These are phyloP conservation scores for Talaromyces borbonicus DNA, from an alignment of 495 filamentous ascomycete genomes.

Conservation along the genomic window DNA sequence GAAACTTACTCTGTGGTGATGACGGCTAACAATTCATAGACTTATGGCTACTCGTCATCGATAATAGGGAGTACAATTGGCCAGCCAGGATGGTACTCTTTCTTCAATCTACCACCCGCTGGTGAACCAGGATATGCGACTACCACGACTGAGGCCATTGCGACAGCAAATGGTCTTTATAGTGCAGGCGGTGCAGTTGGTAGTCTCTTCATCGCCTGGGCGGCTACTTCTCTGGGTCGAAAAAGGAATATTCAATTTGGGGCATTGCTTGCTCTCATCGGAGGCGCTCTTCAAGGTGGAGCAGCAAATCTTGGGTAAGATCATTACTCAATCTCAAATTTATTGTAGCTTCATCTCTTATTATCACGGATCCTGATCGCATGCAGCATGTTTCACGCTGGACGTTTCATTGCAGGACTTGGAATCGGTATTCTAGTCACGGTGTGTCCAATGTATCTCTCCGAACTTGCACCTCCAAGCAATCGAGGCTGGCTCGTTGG, in stretches of 20 bases:
- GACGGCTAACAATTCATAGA: conserved; percentile 14
- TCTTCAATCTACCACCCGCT: conserved; percentile 30
- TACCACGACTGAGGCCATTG: conserved; percentile 36
- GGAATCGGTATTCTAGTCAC: conserved; percentile 38
- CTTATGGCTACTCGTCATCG: conserved; percentile 39
- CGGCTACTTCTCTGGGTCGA: conserved; percentile 32
- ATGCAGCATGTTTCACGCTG: conserved; percentile 37
- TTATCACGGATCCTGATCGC: conserved; percentile 8
- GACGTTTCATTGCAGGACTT: conserved; percentile 37
- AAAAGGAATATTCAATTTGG: conserved; percentile 37
- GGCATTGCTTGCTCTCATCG: conserved; percentile 29
- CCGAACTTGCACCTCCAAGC: conserved; percentile 26
- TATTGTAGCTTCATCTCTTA: background rate
- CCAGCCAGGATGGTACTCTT: conserved; percentile 40
- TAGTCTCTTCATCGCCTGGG: conserved; percentile 32
- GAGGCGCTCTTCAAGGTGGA: conserved; percentile 36
- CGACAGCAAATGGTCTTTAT: conserved; percentile 40
- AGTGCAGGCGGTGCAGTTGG: conserved; percentile 37
- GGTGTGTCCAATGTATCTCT: conserved; percentile 37
- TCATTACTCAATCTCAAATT: background rate
- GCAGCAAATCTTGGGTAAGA: conserved; percentile 27
- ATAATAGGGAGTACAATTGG: conserved; percentile 44
- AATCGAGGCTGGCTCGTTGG: conserved; percentile 30
- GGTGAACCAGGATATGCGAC: conserved; percentile 32
- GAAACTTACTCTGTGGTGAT: background rate